phyloP scores from a whole-genome alignment of 495 filamentous ascomycete species.

The Hyaloscypha variabilis region DNA sequence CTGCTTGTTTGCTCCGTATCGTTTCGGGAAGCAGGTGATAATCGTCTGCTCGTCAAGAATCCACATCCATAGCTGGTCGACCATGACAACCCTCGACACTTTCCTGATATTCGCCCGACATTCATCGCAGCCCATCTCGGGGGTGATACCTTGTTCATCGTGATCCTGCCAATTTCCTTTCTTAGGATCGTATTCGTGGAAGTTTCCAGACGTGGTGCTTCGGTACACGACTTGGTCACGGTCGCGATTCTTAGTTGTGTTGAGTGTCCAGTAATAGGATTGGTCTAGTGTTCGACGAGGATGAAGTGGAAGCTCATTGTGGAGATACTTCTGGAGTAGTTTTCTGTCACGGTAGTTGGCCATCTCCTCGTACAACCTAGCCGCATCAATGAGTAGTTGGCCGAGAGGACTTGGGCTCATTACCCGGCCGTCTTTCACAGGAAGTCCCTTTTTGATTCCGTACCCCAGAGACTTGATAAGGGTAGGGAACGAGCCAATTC shows the following conservation, averaged over 20 bases:
- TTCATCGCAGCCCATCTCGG: neutral
- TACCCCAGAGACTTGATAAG: neutral
- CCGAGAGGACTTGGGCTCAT: neutral
- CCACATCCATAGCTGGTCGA: constrained; percentile 79
- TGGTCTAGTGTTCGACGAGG: constrained; percentile 72
- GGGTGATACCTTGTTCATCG: constrained; percentile 26
- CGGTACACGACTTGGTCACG: constrained; percentile 71
- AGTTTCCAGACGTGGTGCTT: constrained; percentile 23
- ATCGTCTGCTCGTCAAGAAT: constrained; percentile 62
- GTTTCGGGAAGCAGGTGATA: constrained; percentile 68
- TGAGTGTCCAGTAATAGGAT: constrained; percentile 65
- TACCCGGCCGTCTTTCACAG: constrained; percentile 7
- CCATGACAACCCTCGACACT: constrained; percentile 67
- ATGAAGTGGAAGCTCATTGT: constrained; percentile 59
- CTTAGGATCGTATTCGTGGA: constrained; percentile 4
- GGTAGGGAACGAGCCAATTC: neutral
- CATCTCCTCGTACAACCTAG: constrained; percentile 22
- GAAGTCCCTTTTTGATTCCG: constrained; percentile 15
- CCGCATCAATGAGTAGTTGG: constrained; percentile 8
- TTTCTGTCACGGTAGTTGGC: constrained; percentile 49
- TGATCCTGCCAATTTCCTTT: neutral
- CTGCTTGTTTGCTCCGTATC: constrained; percentile 65
- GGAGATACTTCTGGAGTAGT: constrained; percentile 60
- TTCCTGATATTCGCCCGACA: constrained; percentile 5
- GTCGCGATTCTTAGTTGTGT: constrained; percentile 61